Evolutionary conservation across 495 filamentous ascomycete species (phyloP), one percentile per base, ranked within the genome.

Genomic region (Neurospora sublineolata): DNA sequence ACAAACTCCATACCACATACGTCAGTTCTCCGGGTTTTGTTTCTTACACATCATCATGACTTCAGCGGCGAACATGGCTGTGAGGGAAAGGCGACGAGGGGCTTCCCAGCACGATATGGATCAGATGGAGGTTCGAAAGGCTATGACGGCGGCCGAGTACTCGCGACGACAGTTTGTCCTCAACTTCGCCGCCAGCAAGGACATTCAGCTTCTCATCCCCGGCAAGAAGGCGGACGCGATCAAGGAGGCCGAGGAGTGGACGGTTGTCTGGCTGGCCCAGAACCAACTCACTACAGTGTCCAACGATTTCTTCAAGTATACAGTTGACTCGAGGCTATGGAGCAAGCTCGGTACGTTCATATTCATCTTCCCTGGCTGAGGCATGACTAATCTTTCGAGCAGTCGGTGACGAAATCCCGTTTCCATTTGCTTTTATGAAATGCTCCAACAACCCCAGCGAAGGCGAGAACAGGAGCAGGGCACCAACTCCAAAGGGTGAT

Each of bases 161-260:
- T 80, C 78, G 10, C 67, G 78, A 1, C 73, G 78, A 30, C 78
- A 80, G 72, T 80, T 80, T 60, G 73, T 80, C 16, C 69, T 80
- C 69, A 80, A 79, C 69, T 80, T 74, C 69, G 77, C 78, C 39
- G 73, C 78, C 41, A 80, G 77, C 69, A 70, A 64, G 40, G 68
- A 79, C 20, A 75, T 76, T 5, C 60, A 68, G n/a, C 78, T 80
- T 14, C 75, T 80, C n/a, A 71, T 80, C 23, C 78, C 78, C 1
- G 78, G 78, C 4, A 72, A 75, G 33, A 80, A 80, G 70, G 71
- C 77, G 2, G 72, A 74, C 14, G 77, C 75, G 10, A 76, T 79
- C 52, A 80, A 80, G 70, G 72, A 72, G 16, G 77, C 78, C 36
- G 78, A 80, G 73, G 73, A 79, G 64, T 77, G 73, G 73, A 76